Evolutionary conservation across 139 green algal species (phyloP).

Genomic region (Picochlorum costavermella): DNA sequence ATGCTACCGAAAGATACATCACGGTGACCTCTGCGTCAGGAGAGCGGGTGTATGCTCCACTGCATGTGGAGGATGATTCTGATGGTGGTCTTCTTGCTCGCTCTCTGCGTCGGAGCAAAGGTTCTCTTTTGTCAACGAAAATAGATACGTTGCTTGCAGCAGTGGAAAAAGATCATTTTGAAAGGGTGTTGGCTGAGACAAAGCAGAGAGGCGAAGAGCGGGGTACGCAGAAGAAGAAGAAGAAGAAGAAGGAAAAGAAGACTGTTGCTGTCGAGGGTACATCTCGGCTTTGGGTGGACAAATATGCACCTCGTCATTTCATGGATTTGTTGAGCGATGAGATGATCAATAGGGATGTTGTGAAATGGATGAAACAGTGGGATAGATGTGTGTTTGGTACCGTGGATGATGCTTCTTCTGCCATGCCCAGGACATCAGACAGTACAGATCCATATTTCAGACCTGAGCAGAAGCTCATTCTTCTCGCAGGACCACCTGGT

Average conservation of each 20-base stretch:
- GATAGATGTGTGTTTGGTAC: slow-evolving; percentile 58
- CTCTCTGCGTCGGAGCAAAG: slow-evolving; percentile 7
- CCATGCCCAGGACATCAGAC: background rate
- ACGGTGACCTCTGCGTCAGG: slow-evolving; percentile 18
- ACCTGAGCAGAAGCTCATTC: slow-evolving; percentile 42
- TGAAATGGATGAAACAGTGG: slow-evolving; percentile 79
- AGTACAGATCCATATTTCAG: slow-evolving; percentile 13
- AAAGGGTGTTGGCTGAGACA: slow-evolving; percentile 19
- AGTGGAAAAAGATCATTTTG: slow-evolving; percentile 20
- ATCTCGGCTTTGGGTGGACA: slow-evolving; percentile 77
- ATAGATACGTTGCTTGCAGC: slow-evolving; percentile 21
- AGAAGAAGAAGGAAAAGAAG: background rate
- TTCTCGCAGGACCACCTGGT: slow-evolving; percentile 48
- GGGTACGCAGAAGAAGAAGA: background rate
- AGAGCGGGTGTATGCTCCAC: slow-evolving; percentile 30
- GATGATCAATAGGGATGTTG: slow-evolving; percentile 64
- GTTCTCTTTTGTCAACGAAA: slow-evolving; percentile 14
- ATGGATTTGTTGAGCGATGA: slow-evolving; percentile 82
- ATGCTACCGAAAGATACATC: slow-evolving; percentile 8
- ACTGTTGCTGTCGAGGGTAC: background rate
- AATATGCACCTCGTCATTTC: slow-evolving; percentile 75
- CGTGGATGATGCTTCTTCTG: background rate
- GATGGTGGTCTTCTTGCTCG: background rate
- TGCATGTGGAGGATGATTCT: background rate
- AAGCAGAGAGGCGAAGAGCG: background rate